phyloP scores from a whole-genome alignment of 1,284 basidiomycete species.

The Cutaneotrichosporon cavernicola region DNA sequence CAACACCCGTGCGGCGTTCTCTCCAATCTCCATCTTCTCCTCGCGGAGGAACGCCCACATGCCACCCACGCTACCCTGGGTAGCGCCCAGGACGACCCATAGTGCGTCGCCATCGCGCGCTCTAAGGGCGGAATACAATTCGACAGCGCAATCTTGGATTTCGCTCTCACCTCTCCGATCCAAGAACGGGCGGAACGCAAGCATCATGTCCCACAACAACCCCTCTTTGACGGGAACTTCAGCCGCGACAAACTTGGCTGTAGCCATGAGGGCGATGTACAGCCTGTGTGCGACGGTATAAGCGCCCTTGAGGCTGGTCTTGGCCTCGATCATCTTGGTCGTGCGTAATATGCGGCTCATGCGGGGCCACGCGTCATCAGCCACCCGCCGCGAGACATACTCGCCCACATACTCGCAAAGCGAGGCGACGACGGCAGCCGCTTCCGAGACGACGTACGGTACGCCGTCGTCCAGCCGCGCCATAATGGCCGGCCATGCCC shows the following conservation, averaged over 20 bases:
- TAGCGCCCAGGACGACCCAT: constrained; percentile 71
- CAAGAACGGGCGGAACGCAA: constrained; percentile 72
- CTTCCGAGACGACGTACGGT: constrained; percentile 72
- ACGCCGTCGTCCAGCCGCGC: constrained; percentile 72
- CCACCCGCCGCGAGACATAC: constrained; percentile 76
- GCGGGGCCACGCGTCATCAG: constrained; percentile 87
- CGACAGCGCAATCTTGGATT: constrained; percentile 65
- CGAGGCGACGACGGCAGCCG: constrained; percentile 67
- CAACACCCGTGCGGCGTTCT: constrained; percentile 4
- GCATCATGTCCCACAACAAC: constrained; percentile 72
- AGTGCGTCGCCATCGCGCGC: constrained; percentile 71
- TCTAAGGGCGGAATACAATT: constrained; percentile 64
- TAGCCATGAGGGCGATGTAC: constrained; percentile 67
- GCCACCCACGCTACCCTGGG: constrained; percentile 32
- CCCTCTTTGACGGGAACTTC: constrained; percentile 67
- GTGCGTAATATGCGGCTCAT: constrained; percentile 63
- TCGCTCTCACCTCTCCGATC: constrained; percentile 66
- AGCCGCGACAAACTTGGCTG: constrained; percentile 65
- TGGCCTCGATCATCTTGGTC: constrained; percentile 63
- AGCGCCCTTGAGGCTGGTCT: constrained; percentile 63
- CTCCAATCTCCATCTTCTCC: constrained; percentile 25
- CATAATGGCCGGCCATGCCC: constrained; percentile 83
- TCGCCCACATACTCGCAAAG: constrained; percentile 68
- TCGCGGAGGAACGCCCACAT: constrained; percentile 40
- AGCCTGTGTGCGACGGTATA: constrained; percentile 67